Evolutionary conservation across 768 basidiomycete genomes (phyloP), one percentile per base, ranked within the genome.

Genomic region (Suillus subluteus): DNA sequence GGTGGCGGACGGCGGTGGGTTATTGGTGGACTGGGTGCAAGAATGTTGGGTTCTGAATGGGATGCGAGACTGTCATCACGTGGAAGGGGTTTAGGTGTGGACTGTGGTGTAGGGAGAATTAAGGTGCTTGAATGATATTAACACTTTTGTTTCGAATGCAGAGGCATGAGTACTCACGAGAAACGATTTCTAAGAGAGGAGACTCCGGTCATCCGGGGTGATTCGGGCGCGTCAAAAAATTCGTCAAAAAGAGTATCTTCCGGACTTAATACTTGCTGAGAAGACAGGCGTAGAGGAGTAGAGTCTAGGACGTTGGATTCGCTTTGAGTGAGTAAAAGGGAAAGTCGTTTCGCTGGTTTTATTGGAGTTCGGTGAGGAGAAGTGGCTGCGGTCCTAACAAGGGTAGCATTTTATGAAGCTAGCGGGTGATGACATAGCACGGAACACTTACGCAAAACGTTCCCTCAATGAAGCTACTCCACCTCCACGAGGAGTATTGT

Each of bases 161-260:
- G 73, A 74, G 43, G 46, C 12, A 50, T 5, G 15, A 0, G n/a
- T 7, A 84, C 86, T 79, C 78, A 88, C 87, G 77, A 77, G 67
- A 87, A 83, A 71, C 76, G 80, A 66, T 71, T 80, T 65, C 82
- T 80, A 65, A 84, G 74, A 2, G 83, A 82, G 15, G 84, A 73
- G 1, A 86, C 82, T 52, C 76, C 73, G 0, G 70, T 55, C 48
- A 69, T 46, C 4, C 67, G 64, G 23, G 58, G 58, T 30, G 58
- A 61, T 41, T 61, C 41, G 1, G 16, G 12, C 21, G 12, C 26
- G 59, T 61, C 59, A 43, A 41, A 21, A 35, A 13, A 56, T 37
- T 56, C 35, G 55, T 56, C 55, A 37, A 35, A 56, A 4, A 11
- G 23, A 30, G 12, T 43, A 21, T 43, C 41, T 30, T 61, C 59